Conservation (phyloP, 163 green algal species). For the Scenedesmus sp. region DNA sequence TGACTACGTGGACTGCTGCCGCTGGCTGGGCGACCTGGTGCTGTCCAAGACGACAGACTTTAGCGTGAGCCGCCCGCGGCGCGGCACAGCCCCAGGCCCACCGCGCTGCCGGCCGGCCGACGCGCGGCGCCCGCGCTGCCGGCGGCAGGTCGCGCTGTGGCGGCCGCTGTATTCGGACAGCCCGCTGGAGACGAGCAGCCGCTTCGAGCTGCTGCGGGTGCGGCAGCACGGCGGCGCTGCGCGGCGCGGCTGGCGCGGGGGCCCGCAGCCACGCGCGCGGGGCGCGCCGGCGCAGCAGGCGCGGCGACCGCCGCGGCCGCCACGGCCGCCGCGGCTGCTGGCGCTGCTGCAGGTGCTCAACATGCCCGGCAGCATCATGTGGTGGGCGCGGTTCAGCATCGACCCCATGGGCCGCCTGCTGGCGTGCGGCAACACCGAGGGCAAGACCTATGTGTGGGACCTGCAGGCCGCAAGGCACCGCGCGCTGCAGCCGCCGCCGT, state of each 20-base stretch:
- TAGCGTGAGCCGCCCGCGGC: conserved; percentile 52
- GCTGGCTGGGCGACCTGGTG: conserved; percentile 87
- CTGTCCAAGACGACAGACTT: conserved; percentile 83
- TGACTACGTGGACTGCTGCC: conserved; percentile 93
- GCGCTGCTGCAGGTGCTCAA: conserved; percentile 61
- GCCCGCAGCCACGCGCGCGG: background rate
- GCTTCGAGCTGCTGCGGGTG: conserved; percentile 38
- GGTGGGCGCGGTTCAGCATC: conserved; percentile 84
- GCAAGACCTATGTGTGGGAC: conserved; percentile 64
- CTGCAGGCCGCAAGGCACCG: conserved; percentile 8
- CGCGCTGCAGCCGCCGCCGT: too few relatives aligned
- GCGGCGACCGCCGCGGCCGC: background rate
- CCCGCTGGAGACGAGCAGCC: conserved; percentile 28
- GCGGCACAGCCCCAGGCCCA: background rate
- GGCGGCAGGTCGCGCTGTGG: conserved; percentile 22
- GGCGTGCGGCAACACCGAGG: conserved; percentile 64
- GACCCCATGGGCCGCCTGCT: conserved; percentile 55
- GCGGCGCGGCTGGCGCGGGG: background rate
- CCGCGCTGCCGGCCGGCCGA: too few relatives aligned
- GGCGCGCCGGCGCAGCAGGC: too few relatives aligned
- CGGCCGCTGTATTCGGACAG: conserved; percentile 28
- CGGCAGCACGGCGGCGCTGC: background rate
- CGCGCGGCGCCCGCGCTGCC: too few relatives aligned
- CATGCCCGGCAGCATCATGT: conserved; percentile 66
- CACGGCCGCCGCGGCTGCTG: background rate